A percentile compares a stretch with the other conserved stretches of the same genome.
Evolutionary conservation across 345 rosid species (phyloP).

Genomic region (Salix brachista): DNA sequence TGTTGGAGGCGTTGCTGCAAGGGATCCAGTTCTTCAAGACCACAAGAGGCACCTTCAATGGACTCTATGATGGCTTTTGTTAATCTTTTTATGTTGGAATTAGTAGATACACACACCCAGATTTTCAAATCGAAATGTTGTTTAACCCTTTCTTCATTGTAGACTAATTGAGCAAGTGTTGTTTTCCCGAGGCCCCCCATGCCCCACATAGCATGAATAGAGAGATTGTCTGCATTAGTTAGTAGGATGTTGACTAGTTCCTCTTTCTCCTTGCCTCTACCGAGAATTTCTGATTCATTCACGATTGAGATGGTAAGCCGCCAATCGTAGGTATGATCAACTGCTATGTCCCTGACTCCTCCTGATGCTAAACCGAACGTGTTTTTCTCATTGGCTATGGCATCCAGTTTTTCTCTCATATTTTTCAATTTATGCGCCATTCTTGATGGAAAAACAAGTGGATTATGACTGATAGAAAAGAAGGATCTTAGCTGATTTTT

Average conservation of each 20-base stretch:
- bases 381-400: neutral
- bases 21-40: neutral
- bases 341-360: too few species aligned
- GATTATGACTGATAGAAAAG: neutral
- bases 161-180: slow-evolving; percentile 5
- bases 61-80: neutral
- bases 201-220: slow-evolving; percentile 5
- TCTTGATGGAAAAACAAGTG: neutral
- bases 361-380: neutral
- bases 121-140: neutral
- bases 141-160: neutral
- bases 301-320: neutral
- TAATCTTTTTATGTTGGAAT: neutral
- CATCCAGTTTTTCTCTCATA: neutral
- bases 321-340: neutral
- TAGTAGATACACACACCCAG: slow-evolving; percentile 7
- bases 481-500: neutral
- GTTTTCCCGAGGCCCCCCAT: neutral
- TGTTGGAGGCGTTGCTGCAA: neutral
- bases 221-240: neutral
- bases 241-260: neutral
- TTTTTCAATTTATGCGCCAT: neutral
- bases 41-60: neutral
- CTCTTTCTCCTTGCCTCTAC: neutral
- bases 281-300: slow-evolving; percentile 1